Conservation (phyloP, 805 yeast species). For the Hanseniaspora lindneri region DNA sequence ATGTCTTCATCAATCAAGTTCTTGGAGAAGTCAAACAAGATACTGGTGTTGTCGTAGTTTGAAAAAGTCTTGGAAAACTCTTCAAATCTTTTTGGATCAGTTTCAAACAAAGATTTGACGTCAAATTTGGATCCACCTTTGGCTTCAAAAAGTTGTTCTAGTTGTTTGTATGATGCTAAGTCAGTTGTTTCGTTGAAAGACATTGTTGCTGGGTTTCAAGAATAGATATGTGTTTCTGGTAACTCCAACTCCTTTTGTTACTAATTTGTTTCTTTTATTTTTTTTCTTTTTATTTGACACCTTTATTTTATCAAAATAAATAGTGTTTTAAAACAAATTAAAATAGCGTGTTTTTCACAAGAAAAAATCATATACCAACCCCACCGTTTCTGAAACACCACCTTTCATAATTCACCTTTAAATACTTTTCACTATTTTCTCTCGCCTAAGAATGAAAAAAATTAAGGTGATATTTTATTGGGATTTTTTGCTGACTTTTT, state of each 20-base stretch:
- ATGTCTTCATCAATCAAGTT: conserved; percentile 83
- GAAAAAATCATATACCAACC: too few species aligned
- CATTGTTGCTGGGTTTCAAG: conserved; percentile 16
- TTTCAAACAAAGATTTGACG: conserved; percentile 64
- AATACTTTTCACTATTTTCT: too few species aligned
- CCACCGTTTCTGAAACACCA: too few species aligned
- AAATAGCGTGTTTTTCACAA: too few species aligned
- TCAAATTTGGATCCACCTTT: conserved; percentile 56
- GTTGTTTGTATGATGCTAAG: conserved; percentile 72
- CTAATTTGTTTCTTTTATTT: neutral
- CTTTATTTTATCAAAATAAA: too few species aligned
- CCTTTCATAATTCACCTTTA: too few species aligned
- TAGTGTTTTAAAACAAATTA: too few species aligned
- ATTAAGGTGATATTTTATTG: too few species aligned
- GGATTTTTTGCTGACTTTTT: too few species aligned
- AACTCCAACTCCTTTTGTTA: neutral
- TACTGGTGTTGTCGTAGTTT: conserved; percentile 78
- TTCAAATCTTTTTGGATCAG: conserved; percentile 62
- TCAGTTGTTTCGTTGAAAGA: conserved; percentile 52
- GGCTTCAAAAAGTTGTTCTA: conserved; percentile 56
- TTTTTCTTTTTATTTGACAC: too few species aligned
- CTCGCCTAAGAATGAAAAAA: too few species aligned
- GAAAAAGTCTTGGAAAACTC: conserved; percentile 66
- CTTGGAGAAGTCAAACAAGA: conserved; percentile 90
- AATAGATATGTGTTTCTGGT: too few species aligned